Conservation (phyloP, 495 filamentous ascomycete genomes). For the Talaromyces thailandensis region DNA sequence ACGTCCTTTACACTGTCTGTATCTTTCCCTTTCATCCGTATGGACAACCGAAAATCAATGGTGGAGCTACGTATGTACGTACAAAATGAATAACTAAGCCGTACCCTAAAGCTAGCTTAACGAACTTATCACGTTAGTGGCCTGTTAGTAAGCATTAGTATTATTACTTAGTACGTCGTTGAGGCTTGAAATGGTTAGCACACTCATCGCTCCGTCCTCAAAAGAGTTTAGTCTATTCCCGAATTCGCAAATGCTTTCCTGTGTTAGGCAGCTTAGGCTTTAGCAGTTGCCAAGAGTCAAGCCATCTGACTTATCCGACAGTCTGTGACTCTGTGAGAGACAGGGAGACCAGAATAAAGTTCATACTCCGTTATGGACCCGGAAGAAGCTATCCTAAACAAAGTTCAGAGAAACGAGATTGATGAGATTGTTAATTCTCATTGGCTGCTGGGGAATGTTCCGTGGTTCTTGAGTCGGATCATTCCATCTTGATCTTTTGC, state of each 20-base stretch:
- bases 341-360: neutral
- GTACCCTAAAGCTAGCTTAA: neutral
- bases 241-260: neutral
- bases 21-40: neutral
- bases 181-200: neutral
- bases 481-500: neutral
- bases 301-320: too few relatives aligned
- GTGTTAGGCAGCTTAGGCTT: too few relatives aligned
- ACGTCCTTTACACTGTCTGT: neutral
- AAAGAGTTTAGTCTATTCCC: neutral
- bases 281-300: neutral
- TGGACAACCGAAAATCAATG: neutral
- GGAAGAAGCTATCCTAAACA: neutral
- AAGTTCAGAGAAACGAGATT: neutral
- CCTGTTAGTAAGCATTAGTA: neutral
- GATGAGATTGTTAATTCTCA: neutral
- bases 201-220: neutral
- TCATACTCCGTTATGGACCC: neutral
- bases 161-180: neutral
- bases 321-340: too few relatives aligned
- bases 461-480: neutral
- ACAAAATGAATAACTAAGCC: neutral
- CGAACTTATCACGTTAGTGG: neutral
- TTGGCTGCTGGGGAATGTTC: neutral
- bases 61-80: neutral